These are phyloP conservation scores for Gamsiella multidivaricata DNA, from an alignment of 192 early-diverging fungal genomes.

Conservation along the genomic window DNA sequence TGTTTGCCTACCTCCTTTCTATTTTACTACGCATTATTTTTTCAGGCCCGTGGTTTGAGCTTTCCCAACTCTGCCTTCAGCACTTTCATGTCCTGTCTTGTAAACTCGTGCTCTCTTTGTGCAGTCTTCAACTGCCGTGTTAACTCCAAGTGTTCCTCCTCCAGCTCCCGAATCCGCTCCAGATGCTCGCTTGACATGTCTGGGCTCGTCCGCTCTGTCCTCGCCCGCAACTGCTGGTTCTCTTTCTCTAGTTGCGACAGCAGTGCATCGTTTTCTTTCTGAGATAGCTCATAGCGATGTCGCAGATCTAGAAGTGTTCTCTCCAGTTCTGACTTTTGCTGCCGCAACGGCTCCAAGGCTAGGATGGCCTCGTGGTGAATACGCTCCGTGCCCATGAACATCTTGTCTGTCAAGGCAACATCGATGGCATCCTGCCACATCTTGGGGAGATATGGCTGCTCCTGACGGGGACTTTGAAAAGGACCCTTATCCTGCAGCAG, in stretches of 20 bases:
- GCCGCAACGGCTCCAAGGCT: conserved; percentile 27
- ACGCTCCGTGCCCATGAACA: conserved; percentile 29
- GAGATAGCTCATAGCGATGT: conserved; percentile 43
- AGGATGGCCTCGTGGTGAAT: conserved; percentile 42
- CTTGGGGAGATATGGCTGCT: no score
- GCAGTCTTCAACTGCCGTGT: conserved; percentile 31
- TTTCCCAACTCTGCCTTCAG: conserved; percentile 35
- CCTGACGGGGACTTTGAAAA: no score
- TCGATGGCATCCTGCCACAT: not conserved
- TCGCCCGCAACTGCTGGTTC: conserved; percentile 24
- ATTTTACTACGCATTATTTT: not conserved
- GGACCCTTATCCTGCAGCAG: not conserved
- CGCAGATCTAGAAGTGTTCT: conserved; percentile 36
- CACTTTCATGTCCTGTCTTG: conserved; percentile 37
- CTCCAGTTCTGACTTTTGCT: conserved; percentile 41
- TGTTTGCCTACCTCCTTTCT: no score
- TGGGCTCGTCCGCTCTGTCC: conserved; percentile 26
- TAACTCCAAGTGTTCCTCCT: conserved; percentile 20
- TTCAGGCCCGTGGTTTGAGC: conserved; percentile 1
- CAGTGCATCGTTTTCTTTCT: conserved; percentile 38
- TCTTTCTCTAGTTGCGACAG: conserved; percentile 32
- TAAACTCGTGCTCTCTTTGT: conserved; percentile 40
- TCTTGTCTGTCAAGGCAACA: conserved; percentile 5
- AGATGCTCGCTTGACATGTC: conserved; percentile 39
- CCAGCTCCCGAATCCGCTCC: conserved; percentile 38